Evolutionary conservation across 805 yeast genomes (phyloP).

Genomic region (Millerozyma acaciae): DNA sequence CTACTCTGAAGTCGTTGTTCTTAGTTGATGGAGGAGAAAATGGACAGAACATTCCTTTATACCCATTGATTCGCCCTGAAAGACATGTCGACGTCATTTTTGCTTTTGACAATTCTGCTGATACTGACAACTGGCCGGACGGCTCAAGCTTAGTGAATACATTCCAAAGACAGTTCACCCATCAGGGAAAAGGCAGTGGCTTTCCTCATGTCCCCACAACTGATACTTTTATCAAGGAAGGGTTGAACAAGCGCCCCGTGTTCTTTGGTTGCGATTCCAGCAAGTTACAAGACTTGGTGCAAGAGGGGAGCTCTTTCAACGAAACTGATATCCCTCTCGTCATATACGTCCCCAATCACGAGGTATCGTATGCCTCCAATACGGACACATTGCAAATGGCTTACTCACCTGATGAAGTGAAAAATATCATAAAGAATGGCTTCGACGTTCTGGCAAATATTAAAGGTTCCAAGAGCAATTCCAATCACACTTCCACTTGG

Average conservation of each 20-base stretch:
- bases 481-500: slow-evolving; percentile 34
- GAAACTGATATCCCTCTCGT: slow-evolving; percentile 34
- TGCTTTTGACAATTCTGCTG: slow-evolving; percentile 42
- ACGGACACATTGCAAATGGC: slow-evolving; percentile 30
- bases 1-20: slow-evolving; percentile 26
- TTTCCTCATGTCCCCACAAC: slow-evolving; percentile 80
- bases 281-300: slow-evolving; percentile 38
- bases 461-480: slow-evolving; percentile 29
- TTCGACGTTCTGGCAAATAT: slow-evolving; percentile 30
- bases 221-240: slow-evolving; percentile 54
- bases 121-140: slow-evolving; percentile 41
- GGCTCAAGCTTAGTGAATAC: slow-evolving; percentile 37
- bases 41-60: slow-evolving; percentile 37
- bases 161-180: slow-evolving; percentile 30
- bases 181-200: slow-evolving; percentile 54
- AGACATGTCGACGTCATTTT: slow-evolving; percentile 39
- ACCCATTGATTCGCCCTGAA: slow-evolving; percentile 35
- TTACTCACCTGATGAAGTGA: slow-evolving; percentile 33
- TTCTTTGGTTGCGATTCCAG: slow-evolving; percentile 41
- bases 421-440: slow-evolving; percentile 35
- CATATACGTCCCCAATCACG: slow-evolving; percentile 37
- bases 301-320: slow-evolving; percentile 15
- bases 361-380: slow-evolving; percentile 30
- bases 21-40: slow-evolving; percentile 45
- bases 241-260: slow-evolving; percentile 41